phyloP scores from a whole-genome alignment of 768 basidiomycete genomes.

The Phanerochaete carnosa region DNA sequence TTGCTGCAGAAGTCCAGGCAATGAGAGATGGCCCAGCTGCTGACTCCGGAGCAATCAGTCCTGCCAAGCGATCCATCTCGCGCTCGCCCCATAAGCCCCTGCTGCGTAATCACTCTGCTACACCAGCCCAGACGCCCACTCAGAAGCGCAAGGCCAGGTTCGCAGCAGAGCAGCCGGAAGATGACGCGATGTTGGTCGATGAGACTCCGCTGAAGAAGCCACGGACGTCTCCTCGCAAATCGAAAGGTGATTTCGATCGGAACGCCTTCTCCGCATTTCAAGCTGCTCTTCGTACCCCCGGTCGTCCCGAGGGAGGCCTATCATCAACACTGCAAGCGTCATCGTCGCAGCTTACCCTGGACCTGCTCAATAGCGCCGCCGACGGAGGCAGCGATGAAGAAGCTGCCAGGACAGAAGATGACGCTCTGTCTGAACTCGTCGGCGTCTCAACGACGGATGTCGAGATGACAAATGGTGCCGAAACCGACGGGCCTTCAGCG shows the following conservation, averaged over 20 bases:
- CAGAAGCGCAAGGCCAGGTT: constrained; percentile 28
- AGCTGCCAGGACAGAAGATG: not conserved
- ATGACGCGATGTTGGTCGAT: constrained; percentile 13
- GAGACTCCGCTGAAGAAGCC: constrained; percentile 24
- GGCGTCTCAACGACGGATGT: not conserved
- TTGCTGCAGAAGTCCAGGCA: not conserved
- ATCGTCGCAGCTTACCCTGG: constrained; percentile 13
- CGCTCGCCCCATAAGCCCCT: constrained; percentile 22
- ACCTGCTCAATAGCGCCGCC: not conserved
- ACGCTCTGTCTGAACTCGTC: not conserved
- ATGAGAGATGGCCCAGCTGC: not conserved
- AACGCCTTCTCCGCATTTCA: constrained; percentile 9
- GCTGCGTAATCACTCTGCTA: constrained; percentile 6
- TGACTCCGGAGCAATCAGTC: not conserved
- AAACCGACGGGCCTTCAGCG: not conserved
- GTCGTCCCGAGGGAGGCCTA: not conserved
- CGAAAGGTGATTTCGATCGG: not conserved
- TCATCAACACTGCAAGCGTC: constrained; percentile 5
- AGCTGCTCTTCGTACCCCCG: constrained; percentile 4
- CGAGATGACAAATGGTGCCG: not conserved
- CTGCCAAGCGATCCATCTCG: not conserved
- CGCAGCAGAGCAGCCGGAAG: constrained; percentile 11
- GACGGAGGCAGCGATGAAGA: not conserved
- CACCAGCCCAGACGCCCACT: constrained; percentile 19
- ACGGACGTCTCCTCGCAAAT: constrained; percentile 8